Conservation (phyloP, 129 eudicot genomes). For the Rutidosis leptorrhynchoides region DNA sequence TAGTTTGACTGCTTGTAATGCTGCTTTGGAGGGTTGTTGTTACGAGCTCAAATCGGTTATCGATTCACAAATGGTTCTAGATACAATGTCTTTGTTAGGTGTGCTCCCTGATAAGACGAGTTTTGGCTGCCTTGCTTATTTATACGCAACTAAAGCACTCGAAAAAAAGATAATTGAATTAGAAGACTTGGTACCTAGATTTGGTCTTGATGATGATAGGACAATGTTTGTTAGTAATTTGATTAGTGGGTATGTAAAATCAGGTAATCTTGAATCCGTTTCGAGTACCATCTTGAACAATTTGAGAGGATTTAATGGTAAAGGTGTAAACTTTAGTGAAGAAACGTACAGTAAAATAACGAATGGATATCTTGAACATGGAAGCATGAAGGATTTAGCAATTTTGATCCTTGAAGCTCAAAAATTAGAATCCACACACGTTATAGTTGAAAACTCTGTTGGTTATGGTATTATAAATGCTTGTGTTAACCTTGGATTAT, state of each 20-base stretch:
- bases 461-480: conserved; percentile 75
- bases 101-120: conserved; percentile 60
- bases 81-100: conserved; percentile 64
- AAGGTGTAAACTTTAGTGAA: conserved; percentile 36
- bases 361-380: conserved; percentile 55
- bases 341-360: conserved; percentile 51
- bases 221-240: conserved; percentile 43
- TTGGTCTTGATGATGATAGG: conserved; percentile 43
- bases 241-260: conserved; percentile 64
- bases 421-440: conserved; percentile 43
- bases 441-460: conserved; percentile 49
- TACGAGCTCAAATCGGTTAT: conserved; percentile 51
- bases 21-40: conserved; percentile 88
- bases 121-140: conserved; percentile 78
- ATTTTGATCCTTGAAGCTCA: conserved; percentile 68
- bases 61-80: conserved; percentile 75
- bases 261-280: conserved; percentile 47
- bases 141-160: conserved; percentile 82
- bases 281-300: conserved; percentile 41
- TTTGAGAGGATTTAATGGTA: conserved; percentile 40
- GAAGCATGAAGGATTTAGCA: conserved; percentile 56
- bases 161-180: conserved; percentile 57
- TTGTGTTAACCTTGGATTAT: conserved; percentile 62
- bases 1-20: conserved; percentile 84
- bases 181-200: conserved; percentile 46